These are phyloP conservation scores for Thelonectria olida DNA, from an alignment of 2,329 filamentous ascomycete species.

Conservation along the genomic window DNA sequence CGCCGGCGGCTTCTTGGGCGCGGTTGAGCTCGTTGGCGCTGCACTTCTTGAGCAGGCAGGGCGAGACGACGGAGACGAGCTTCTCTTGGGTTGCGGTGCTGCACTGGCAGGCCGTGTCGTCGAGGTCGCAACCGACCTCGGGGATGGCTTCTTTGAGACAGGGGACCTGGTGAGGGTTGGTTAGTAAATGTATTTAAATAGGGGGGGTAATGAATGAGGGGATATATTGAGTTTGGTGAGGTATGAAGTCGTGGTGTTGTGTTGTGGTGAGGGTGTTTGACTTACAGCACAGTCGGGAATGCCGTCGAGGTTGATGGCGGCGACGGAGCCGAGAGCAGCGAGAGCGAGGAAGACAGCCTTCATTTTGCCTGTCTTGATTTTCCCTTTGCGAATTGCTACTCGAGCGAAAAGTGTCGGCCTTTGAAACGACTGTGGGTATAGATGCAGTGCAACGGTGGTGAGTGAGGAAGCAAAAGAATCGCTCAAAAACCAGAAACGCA, in stretches of 20 bases:
- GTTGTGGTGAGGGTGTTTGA: conserved; percentile 2
- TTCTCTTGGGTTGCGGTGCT: conserved; percentile 43
- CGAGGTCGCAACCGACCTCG: conserved; percentile 47
- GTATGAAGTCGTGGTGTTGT: background rate
- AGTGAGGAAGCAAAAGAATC: background rate
- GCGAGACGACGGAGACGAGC: conserved; percentile 40
- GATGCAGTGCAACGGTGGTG: background rate
- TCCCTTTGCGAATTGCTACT: background rate
- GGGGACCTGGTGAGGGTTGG: conserved; percentile 31
- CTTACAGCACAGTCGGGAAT: conserved; percentile 54
- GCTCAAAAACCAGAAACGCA: too few relatives aligned
- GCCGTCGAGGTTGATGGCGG: conserved; percentile 49
- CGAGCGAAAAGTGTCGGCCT: too few relatives aligned
- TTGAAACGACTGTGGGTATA: conserved; percentile 11
- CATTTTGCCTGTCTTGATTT: conserved; percentile 45
- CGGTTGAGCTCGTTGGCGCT: conserved; percentile 39
- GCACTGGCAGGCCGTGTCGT: conserved; percentile 52
- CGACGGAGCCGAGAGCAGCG: conserved; percentile 44
- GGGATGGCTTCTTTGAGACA: conserved; percentile 50
- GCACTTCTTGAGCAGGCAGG: conserved; percentile 50
- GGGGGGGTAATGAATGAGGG: background rate
- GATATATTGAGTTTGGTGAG: background rate
- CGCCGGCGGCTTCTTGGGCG: conserved; percentile 44
- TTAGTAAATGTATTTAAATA: conserved; percentile 1
- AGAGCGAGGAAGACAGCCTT: conserved; percentile 49